Evolutionary conservation across 83 land plant genomes (phyloP), one percentile per base, ranked within the genome.

Genomic region (Diphasiastrum complanatum): DNA sequence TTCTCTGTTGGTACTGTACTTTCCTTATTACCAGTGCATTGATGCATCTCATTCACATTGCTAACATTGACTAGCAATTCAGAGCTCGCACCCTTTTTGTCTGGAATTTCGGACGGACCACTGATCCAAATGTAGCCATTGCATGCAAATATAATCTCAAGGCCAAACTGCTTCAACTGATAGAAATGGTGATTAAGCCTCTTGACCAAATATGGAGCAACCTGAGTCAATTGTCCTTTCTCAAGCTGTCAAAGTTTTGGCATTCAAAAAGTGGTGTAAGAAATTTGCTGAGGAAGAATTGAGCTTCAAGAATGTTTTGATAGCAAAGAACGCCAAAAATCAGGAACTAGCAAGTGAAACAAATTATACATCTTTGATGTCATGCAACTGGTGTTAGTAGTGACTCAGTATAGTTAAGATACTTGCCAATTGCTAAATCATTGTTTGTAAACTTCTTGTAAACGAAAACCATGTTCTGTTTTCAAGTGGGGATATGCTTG

Each of bases 91-190:
- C 59, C 77, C 11, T 43, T 24, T 64, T 67, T 69, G 22, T 58
- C 60, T 16, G 66, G 60, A 34, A 47, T 78, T 43, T 59, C 67
- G 56, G 70, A 34, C 40, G 60, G 33, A 25, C 74, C 81, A 51
- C 86, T 85, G 51, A 89, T 61, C 99, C 99, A 93, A 30, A 93
- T 70, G 64, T 64, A 93, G 26, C 99, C 99, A 71, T 93, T 93
- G 52, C 91, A 80, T 12, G 96, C 99, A 36, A 93, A 70, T 37
- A 93, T 88, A 74, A 93, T 57, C 60, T 85, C 91, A 45, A 93
- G 80, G 6, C 81, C 85, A 63, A 71, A 85, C 43, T 83, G 63
- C 33, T 85, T 86, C 36, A 93, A 69, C 33, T 76, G 60, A 67
- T 89, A 92, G 58, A 93, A 89, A 71, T 93, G 99, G 37, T 89